Base-by-base conservation (phyloP, 2,329 filamentous ascomycete species). In the Colletotrichum costaricense region DNA sequence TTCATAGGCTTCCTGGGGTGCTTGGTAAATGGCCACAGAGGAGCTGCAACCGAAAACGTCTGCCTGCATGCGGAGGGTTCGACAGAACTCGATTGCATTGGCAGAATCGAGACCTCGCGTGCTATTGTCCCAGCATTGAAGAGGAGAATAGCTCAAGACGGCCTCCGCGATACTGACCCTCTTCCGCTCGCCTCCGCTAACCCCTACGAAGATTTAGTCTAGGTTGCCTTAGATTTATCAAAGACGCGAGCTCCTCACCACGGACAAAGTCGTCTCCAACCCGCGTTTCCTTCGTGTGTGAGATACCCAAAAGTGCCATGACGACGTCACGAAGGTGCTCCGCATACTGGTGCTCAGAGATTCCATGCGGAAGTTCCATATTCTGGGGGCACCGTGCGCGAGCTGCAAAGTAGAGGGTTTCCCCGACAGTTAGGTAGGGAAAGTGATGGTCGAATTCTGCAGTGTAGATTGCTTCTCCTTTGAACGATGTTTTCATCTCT, bases 391-490 rank as follows among this genome's bases (percentile, higher is more conserved):
- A 84, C 69, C 88, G 81, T n/a, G 89, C 88, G 8, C 86, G 83
- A 3, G 90, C 89, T 26, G 90, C 90, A 69, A 92, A 92, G 75
- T 86, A 87, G 14, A 92, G 83, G 0, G 90, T 92, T 75, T 92
- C 88, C 64, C 88, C 89, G 22, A 92, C 89, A 4, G 86, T 88
- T 74, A 92, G 80, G 76, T 86, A 85, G 1, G 89, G 88, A 74
- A 91, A 91, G 78, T 91, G 89, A 7, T 89, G 87, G 77, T 93
- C 91, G 22, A 90, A 89, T 79, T 92, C 90, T 52, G 90, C 90
- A 0, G 89, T 92, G 80, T 93, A 93, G 77, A 93, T 92, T 42
- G 89, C 89, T 78, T 93, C 91, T 60, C 91, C 91, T 90, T 72
- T 69, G 69, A 78, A 78, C 3, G 22, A 58, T 16, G 62, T 67